Percentiles rank a stretch among this genome's conserved stretches.
These are phyloP conservation scores for Selaginella moellendorffii DNA, from an alignment of 75 land plant species.

Conservation along the genomic window DNA sequence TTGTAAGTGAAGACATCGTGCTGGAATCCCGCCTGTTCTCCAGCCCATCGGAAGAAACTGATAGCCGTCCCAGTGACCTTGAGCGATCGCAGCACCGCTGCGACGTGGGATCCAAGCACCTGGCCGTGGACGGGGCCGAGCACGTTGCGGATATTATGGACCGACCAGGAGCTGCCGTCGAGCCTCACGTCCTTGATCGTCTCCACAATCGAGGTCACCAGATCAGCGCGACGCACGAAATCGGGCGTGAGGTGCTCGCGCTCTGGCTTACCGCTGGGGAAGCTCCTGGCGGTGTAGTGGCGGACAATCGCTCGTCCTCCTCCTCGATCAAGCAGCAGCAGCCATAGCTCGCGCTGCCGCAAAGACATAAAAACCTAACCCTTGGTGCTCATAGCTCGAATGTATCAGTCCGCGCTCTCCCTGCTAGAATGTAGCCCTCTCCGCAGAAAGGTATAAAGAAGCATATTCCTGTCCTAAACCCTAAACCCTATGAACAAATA, in stretches of 20 bases:
- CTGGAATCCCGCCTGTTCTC: slow-evolving; percentile 1
- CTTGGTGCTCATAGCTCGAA: too few relatives aligned
- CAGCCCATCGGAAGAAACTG: slow-evolving; percentile 11
- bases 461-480: too few relatives aligned
- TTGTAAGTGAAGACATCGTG: slow-evolving; percentile 4
- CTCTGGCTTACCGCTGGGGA: neutral
- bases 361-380: too few relatives aligned
- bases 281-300: neutral
- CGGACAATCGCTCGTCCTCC: too few relatives aligned
- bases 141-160: neutral
- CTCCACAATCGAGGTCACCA: neutral
- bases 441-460: too few relatives aligned
- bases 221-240: neutral
- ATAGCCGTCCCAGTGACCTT: neutral
- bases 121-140: neutral
- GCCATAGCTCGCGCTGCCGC: too few relatives aligned
- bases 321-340: too few relatives aligned
- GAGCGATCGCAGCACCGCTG: neutral
- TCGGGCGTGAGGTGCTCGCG: neutral
- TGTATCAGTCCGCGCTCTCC: too few relatives aligned
- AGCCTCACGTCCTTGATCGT: neutral
- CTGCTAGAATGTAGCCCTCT: too few relatives aligned
- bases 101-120: neutral
- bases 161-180: neutral
- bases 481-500: too few relatives aligned